Percentiles rank a stretch among this genome's conserved stretches.
These are phyloP conservation scores for Chimonanthus praecox DNA, from an alignment of 164 flowering plant genomes.

Conservation along the genomic window DNA sequence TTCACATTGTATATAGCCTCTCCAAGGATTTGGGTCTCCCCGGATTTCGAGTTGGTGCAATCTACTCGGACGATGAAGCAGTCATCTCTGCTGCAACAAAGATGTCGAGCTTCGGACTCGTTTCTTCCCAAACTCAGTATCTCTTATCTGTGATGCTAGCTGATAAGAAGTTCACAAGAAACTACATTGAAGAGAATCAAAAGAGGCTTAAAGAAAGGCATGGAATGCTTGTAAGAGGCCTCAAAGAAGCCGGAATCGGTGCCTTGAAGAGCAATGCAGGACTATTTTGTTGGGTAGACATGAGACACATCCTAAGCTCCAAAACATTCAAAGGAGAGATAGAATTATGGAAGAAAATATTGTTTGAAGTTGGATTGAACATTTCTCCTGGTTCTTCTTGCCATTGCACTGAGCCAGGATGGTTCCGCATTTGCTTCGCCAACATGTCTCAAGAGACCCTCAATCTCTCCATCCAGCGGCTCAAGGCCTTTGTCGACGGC, in stretches of 20 bases:
- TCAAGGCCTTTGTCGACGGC: constrained; percentile 39
- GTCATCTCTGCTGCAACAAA: constrained; percentile 35
- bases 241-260: constrained; percentile 16
- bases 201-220: constrained; percentile 22
- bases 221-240: constrained; percentile 24
- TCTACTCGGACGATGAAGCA: constrained; percentile 25
- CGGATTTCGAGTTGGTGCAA: constrained; percentile 34
- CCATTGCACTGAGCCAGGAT: constrained; percentile 87
- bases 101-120: constrained; percentile 44
- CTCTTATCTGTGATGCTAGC: constrained; percentile 27
- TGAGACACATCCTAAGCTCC: constrained; percentile 55
- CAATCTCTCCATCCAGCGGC: constrained; percentile 46
- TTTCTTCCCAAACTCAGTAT: constrained; percentile 38
- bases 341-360: constrained; percentile 71
- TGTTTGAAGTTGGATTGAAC: constrained; percentile 58
- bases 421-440: constrained; percentile 90
- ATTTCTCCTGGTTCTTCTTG: constrained; percentile 85
- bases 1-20: constrained; percentile 35
- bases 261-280: constrained; percentile 49
- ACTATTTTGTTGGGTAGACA: constrained; percentile 84
- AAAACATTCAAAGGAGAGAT: constrained; percentile 61
- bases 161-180: constrained; percentile 23
- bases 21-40: constrained; percentile 43
- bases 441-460: constrained; percentile 69
- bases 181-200: constrained; percentile 22